A percentile compares a stretch with the other conserved stretches of the same genome.
Evolutionary conservation across 1,284 basidiomycete genomes (phyloP).

Genomic region (Apiotrichum gamsii): DNA sequence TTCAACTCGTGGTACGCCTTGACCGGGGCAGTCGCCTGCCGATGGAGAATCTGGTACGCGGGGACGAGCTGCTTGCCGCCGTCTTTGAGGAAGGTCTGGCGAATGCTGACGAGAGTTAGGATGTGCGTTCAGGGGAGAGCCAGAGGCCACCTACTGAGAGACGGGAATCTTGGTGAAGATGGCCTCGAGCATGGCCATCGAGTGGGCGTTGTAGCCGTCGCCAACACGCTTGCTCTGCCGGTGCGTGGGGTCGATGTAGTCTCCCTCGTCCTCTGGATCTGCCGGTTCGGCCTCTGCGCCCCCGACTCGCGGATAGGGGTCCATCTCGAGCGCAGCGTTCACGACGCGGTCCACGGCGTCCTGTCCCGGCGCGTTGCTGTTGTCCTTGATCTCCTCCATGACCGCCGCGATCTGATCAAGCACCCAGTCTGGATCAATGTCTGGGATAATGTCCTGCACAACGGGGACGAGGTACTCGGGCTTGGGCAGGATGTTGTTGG

Average conservation of each 20-base stretch:
- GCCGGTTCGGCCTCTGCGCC: constrained; percentile 5
- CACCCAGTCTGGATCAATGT: constrained; percentile 29
- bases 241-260: constrained; percentile 20
- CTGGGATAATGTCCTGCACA: constrained; percentile 39
- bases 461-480: constrained; percentile 23
- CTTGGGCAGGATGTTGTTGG: constrained; percentile 3
- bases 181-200: constrained; percentile 1
- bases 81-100: constrained; percentile 3
- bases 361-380: constrained; percentile 11
- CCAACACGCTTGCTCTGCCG: constrained; percentile 2
- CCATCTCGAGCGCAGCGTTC: constrained; percentile 26
- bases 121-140: background rate
- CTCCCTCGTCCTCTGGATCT: constrained; percentile 10
- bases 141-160: constrained; percentile 24
- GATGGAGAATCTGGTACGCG: constrained; percentile 22
- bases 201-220: background rate
- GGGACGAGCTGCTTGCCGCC: constrained; percentile 23
- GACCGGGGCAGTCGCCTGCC: constrained; percentile 6
- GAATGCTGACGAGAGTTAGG: constrained; percentile 31
- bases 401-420: constrained; percentile 1
- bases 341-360: constrained; percentile 18
- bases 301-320: constrained; percentile 28
- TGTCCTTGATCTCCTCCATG: constrained; percentile 7
- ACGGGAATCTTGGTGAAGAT: constrained; percentile 9
- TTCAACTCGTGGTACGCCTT: constrained; percentile 31